Conservation (phyloP, 2,329 filamentous ascomycete species). For the Cladophialophora carrionii region DNA sequence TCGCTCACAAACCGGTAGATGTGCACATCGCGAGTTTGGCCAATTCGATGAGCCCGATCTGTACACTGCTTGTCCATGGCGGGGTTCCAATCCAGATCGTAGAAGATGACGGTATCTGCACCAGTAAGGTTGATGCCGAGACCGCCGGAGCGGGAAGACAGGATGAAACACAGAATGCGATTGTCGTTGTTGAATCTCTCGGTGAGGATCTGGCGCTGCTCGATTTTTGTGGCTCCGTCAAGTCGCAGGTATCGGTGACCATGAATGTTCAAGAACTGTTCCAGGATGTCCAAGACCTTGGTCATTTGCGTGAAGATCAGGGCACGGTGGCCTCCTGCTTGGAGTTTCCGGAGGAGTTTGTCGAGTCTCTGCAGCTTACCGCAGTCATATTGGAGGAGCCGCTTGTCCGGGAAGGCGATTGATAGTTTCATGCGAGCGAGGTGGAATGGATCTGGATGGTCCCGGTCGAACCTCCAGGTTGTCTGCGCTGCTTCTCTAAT, state of each 20-base stretch:
- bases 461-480: constrained; percentile 38
- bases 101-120: constrained; percentile 97
- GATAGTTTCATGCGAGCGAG: constrained; percentile 88
- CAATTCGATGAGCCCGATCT: constrained; percentile 94
- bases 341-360: constrained; percentile 79
- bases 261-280: constrained; percentile 97
- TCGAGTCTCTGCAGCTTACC: constrained; percentile 93
- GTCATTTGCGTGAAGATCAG: constrained; percentile 99
- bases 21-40: constrained; percentile 95
- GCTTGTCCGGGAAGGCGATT: constrained; percentile 95
- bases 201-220: constrained; percentile 91
- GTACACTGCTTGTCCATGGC: constrained; percentile 99
- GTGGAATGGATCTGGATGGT: constrained; percentile 76
- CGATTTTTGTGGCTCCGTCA: constrained; percentile 94
- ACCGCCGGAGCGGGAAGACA: constrained; percentile 91
- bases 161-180: constrained; percentile 90
- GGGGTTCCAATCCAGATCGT: constrained; percentile 98
- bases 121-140: constrained; percentile 96
- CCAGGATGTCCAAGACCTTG: constrained; percentile 93
- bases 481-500: constrained; percentile 63
- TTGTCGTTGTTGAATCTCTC: constrained; percentile 96
- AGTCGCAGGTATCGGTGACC: constrained; percentile 95
- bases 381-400: constrained; percentile 95
- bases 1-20: constrained; percentile 94
- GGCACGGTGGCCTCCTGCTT: constrained; percentile 87